Conservation (phyloP, 176 grass and related monocot genomes). For the Aegilops bicornis region DNA sequence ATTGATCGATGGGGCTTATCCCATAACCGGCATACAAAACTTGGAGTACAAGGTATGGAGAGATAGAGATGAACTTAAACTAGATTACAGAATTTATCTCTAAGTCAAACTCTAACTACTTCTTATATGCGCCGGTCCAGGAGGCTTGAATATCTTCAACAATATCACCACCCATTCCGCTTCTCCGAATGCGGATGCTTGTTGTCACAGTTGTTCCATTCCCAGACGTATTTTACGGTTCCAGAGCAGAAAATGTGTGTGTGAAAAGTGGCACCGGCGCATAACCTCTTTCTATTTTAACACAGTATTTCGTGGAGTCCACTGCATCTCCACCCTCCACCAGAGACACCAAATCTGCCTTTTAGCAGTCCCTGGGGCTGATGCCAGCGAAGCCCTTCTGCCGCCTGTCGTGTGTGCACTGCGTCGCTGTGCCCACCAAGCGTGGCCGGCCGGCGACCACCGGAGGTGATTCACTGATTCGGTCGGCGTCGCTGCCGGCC, state of each 20-base stretch:
- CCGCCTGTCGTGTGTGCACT: neutral
- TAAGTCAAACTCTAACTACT: too few species aligned
- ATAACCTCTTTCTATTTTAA: neutral
- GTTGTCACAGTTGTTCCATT: neutral
- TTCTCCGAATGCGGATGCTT: neutral
- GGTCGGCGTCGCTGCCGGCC: conserved; percentile 19
- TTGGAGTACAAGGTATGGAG: too few species aligned
- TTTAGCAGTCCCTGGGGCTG: neutral
- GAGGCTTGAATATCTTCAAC: too few species aligned
- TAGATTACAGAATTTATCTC: too few species aligned
- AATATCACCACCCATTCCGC: neutral
- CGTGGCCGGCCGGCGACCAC: conserved; percentile 5
- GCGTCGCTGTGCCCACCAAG: neutral
- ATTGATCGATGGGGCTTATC: too few species aligned
- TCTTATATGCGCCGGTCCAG: too few species aligned
- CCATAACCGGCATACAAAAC: too few species aligned
- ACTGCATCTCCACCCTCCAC: neutral
- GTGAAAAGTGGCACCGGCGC: neutral
- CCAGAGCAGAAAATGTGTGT: neutral
- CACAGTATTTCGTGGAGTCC: neutral
- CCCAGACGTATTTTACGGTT: neutral
- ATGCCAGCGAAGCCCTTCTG: neutral
- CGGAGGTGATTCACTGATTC: conserved; percentile 1
- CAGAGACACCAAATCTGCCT: neutral
- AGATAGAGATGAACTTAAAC: too few species aligned